Evolutionary conservation across 257 asterid species (phyloP).

Genomic region (Striga asiatica): DNA sequence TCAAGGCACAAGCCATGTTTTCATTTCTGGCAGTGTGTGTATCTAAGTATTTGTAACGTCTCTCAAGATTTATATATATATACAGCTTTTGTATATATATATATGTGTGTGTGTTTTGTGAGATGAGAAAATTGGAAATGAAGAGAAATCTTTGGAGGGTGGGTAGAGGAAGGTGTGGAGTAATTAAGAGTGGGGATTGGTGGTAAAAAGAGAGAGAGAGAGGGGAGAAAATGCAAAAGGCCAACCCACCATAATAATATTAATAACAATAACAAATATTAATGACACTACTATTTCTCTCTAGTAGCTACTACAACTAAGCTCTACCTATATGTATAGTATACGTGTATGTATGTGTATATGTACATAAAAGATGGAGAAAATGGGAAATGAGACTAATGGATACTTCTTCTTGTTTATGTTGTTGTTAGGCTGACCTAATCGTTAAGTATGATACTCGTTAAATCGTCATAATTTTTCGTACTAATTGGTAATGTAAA

Average conservation of each 20-base stretch:
- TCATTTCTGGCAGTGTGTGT: slow-evolving; percentile 20
- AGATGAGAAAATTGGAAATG: slow-evolving; percentile 16
- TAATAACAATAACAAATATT: not conserved
- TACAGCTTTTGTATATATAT: not conserved
- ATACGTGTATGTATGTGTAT: not conserved
- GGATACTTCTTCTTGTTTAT: too few species aligned
- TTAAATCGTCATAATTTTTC: too few species aligned
- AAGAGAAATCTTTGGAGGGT: slow-evolving; percentile 32
- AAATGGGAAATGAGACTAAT: too few species aligned
- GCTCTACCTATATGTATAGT: slow-evolving; percentile 10
- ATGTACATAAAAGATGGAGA: too few species aligned
- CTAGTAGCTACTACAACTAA: not conserved
- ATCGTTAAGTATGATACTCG: too few species aligned
- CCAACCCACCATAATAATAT: slow-evolving; percentile 23
- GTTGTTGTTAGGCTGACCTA: too few species aligned
- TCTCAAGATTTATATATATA: not conserved
- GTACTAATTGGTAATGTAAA: too few species aligned
- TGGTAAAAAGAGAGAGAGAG: not conserved
- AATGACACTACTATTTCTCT: not conserved
- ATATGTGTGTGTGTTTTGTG: not conserved
- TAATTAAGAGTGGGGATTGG: not conserved
- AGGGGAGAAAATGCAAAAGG: slow-evolving; percentile 3
- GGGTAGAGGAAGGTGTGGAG: slow-evolving; percentile 23
- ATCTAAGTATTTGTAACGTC: slow-evolving; percentile 33
- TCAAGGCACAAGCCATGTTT: slow-evolving; percentile 40